These are phyloP conservation scores for Starmerella floricola DNA, from an alignment of 805 yeast species.

Conservation along the genomic window DNA sequence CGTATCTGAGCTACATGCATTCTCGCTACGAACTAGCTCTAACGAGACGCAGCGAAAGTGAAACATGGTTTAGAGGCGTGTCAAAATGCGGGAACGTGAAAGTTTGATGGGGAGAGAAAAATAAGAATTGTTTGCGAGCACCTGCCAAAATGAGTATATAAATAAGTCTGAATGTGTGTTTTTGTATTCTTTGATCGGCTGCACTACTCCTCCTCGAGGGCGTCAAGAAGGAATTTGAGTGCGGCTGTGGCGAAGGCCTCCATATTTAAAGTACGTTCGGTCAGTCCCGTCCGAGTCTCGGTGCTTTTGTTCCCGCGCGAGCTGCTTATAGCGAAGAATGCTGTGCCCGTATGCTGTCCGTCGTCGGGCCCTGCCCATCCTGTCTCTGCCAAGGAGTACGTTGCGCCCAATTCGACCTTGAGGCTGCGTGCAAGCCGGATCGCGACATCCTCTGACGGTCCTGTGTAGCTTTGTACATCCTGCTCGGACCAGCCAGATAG, in stretches of 20 bases:
- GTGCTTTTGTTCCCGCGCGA: constrained; percentile 42
- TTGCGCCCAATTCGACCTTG: constrained; percentile 68
- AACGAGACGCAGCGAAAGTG: too few relatives aligned
- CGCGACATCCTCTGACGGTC: constrained; percentile 69
- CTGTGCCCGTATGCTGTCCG: constrained; percentile 43
- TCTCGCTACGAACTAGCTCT: too few relatives aligned
- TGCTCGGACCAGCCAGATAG: constrained; percentile 66
- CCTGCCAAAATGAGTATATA: too few relatives aligned
- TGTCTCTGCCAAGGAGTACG: constrained; percentile 71
- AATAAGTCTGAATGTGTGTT: too few relatives aligned
- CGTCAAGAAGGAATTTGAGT: constrained; percentile 41
- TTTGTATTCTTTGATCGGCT: too few relatives aligned
- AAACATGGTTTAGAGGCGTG: too few relatives aligned
- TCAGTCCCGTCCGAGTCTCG: constrained; percentile 34
- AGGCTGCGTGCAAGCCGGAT: constrained; percentile 65
- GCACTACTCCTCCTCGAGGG: neutral
- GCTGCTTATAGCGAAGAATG: constrained; percentile 58
- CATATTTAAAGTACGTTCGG: constrained; percentile 59
- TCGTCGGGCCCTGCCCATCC: constrained; percentile 75
- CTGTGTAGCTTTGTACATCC: constrained; percentile 63
- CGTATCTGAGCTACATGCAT: too few relatives aligned
- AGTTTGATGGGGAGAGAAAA: too few relatives aligned
- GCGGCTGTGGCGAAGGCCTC: constrained; percentile 60
- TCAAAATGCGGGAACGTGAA: too few relatives aligned
- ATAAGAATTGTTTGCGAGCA: too few relatives aligned